These are phyloP conservation scores for Rubia balearica DNA, from an alignment of 305 asterid genomes.

Conservation along the genomic window DNA sequence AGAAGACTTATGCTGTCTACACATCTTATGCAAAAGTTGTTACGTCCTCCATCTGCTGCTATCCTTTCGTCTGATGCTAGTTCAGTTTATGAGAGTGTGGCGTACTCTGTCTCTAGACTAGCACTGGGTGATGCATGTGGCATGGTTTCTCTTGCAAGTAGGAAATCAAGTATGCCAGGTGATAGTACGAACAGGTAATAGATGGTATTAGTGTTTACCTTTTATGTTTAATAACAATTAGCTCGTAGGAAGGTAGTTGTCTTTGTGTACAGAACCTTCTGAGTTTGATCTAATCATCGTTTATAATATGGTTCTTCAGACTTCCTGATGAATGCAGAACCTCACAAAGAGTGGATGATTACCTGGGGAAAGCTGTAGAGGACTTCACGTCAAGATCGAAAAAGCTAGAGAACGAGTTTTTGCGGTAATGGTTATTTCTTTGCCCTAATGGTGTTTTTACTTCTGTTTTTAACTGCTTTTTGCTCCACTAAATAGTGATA, in stretches of 20 bases:
- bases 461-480: neutral
- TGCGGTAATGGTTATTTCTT: conserved; percentile 39
- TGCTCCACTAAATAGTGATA: neutral
- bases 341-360: conserved; percentile 32
- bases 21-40: conserved; percentile 73
- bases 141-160: conserved; percentile 29
- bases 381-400: conserved; percentile 42
- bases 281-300: conserved; percentile 11
- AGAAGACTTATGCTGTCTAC: conserved; percentile 62
- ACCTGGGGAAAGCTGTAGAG: conserved; percentile 27
- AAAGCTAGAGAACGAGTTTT: conserved; percentile 53
- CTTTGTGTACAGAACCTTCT: neutral
- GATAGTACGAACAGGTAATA: conserved; percentile 45
- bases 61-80: conserved; percentile 44
- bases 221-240: conserved; percentile 3
- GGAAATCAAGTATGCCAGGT: conserved; percentile 22
- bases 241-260: conserved; percentile 2
- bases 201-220: conserved; percentile 18
- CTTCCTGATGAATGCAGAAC: conserved; percentile 25
- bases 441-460: neutral
- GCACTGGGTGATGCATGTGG: conserved; percentile 63
- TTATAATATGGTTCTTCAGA: conserved; percentile 28
- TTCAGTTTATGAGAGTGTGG: conserved; percentile 30
- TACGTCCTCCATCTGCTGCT: conserved; percentile 44
- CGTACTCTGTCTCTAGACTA: conserved; percentile 42